Evolutionary conservation across 306 rosid species (phyloP).

Genomic region (Styphnolobium japonicum): DNA sequence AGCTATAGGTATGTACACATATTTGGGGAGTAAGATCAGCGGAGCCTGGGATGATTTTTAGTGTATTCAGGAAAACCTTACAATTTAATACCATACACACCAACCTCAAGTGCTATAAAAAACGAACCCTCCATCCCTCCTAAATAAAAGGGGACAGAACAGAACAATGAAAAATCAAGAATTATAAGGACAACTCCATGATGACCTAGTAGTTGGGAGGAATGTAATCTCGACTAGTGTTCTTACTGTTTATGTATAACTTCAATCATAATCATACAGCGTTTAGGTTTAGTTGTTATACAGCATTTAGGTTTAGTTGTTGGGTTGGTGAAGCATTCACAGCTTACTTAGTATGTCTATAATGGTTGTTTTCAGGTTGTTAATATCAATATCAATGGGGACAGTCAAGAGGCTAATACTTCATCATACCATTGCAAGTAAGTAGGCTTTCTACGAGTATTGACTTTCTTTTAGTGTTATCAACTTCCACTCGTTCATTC

Average conservation of each 20-base stretch:
- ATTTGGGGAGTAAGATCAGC: neutral
- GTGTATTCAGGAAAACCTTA: neutral
- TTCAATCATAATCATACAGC: neutral
- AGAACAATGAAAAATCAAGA: neutral
- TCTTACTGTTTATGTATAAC: neutral
- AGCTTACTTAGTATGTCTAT: neutral
- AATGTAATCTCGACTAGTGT: neutral
- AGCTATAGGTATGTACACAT: neutral
- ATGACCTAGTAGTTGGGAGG: neutral
- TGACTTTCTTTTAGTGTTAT: too few relatives aligned
- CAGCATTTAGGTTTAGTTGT: neutral
- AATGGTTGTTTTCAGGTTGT: slow-evolving; percentile 50
- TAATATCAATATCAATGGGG: slow-evolving; percentile 52
- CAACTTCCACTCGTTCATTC: neutral
- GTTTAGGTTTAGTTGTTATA: neutral
- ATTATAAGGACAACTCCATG: neutral
- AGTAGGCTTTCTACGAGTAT: slow-evolving; percentile 43
- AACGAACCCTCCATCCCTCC: neutral
- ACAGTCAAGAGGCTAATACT: slow-evolving; percentile 62
- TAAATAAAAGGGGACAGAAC: neutral
- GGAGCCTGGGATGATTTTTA: slow-evolving; percentile 3
- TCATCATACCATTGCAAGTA: slow-evolving; percentile 94
- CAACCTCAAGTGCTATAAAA: neutral
- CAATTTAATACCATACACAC: neutral
- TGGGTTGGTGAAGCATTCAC: neutral